A percentile compares a stretch with the other conserved stretches of the same genome.
Conservation (phyloP, 352 stramenopile genomes). For the Pythium biforme region DNA sequence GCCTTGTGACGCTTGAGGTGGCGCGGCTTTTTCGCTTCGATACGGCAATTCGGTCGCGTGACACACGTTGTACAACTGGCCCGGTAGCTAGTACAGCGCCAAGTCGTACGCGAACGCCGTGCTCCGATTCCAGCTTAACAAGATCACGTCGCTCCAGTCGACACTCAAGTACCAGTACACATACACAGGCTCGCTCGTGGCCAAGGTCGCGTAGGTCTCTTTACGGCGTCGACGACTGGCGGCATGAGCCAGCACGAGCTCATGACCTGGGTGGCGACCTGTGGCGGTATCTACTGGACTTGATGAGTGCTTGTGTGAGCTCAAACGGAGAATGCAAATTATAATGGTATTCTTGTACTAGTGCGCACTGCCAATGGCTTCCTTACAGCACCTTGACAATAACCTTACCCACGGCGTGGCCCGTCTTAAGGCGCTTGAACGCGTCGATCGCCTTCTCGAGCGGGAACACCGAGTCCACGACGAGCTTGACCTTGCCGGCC, state of each 20-base stretch:
- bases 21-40: too few relatives aligned
- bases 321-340: too few relatives aligned
- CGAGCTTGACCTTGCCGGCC: constrained; percentile 30
- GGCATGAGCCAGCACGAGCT: constrained; percentile 35
- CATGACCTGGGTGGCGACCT: constrained; percentile 40
- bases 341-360: too few relatives aligned
- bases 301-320: too few relatives aligned
- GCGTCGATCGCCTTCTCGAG: constrained; percentile 46
- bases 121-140: too few relatives aligned
- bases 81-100: constrained; percentile 32
- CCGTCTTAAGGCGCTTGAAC: constrained; percentile 38
- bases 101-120: constrained; percentile 49
- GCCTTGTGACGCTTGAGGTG: too few relatives aligned
- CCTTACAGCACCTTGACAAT: constrained; percentile 19
- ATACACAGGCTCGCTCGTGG: constrained; percentile 36
- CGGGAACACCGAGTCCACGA: constrained; percentile 38
- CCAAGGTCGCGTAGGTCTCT: constrained; percentile 46
- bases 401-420: constrained; percentile 36
- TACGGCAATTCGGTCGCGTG: constrained; percentile 33
- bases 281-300: too few relatives aligned
- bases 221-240: constrained; percentile 30
- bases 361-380: too few relatives aligned
- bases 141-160: constrained; percentile 33
- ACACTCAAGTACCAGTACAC: constrained; percentile 39
- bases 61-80: constrained; percentile 41